Evolutionary conservation across 495 filamentous ascomycete genomes (phyloP).

Genomic region (Aspergillus nanangensis): DNA sequence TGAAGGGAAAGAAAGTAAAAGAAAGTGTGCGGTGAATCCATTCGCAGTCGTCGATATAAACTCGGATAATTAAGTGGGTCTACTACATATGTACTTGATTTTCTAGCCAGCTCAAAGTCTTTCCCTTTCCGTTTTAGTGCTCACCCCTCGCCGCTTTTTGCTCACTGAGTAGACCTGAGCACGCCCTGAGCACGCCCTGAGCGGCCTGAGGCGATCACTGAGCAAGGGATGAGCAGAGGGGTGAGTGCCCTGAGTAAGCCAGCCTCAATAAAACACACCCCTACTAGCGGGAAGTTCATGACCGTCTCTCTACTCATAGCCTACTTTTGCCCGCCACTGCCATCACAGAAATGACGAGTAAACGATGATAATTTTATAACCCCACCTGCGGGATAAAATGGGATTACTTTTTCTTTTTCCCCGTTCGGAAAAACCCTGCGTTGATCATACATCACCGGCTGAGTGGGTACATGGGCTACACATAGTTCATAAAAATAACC

Average conservation of each 20-base stretch:
- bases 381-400: background rate
- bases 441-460: background rate
- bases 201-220: no score
- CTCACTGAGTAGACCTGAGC: slow-evolving; percentile 22
- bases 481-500: background rate
- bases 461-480: background rate
- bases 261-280: no score
- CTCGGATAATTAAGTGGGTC: no score
- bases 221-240: no score
- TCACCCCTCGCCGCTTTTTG: slow-evolving; percentile 26
- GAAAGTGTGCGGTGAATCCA: no score
- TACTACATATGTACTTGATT: slow-evolving; percentile 8
- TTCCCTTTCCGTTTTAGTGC: slow-evolving; percentile 30
- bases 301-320: no score
- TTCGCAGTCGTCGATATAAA: no score
- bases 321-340: no score
- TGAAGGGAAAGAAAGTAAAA: no score
- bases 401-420: background rate
- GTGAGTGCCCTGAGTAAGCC: no score
- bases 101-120: slow-evolving; percentile 6
- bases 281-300: no score
- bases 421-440: background rate
- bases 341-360: background rate
- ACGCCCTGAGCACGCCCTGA: slow-evolving; percentile 11
- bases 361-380: background rate